Evolutionary conservation across 768 basidiomycete species (phyloP), one percentile per base, ranked within the genome.

Genomic region (Pluteus cervinus): DNA sequence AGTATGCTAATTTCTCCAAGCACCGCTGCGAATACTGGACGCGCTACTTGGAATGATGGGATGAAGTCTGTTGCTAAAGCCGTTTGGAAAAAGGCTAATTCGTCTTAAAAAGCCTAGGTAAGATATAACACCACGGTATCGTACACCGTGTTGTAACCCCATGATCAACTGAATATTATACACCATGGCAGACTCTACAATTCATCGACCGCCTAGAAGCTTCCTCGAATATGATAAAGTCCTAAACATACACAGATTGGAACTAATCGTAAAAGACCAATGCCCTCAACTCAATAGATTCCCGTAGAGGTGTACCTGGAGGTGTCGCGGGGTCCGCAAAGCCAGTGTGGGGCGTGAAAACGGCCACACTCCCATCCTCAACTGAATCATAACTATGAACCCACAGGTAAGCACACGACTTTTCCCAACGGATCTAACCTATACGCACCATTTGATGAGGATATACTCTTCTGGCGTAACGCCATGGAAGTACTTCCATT

Each of bases 201-300:
- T n/a, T n/a, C n/a, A n/a, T n/a, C n/a, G n/a, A n/a, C n/a, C n/a
- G n/a, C n/a, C n/a, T n/a, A n/a, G n/a, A n/a, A n/a, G n/a, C n/a
- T n/a, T n/a, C n/a, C n/a, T n/a, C n/a, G n/a, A n/a, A n/a, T n/a
- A n/a, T n/a, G n/a, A n/a, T n/a, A n/a, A n/a, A n/a, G n/a, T n/a
- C n/a, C n/a, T n/a, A n/a, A n/a, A n/a, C n/a, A n/a, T n/a, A n/a
- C n/a, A n/a, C n/a, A n/a, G n/a, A n/a, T n/a, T n/a, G n/a, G n/a
- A n/a, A n/a, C n/a, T n/a, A 66, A 40, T 73, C 67, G 39, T 75
- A 73, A 52, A 75, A 76, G 1, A 76, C 71, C 7, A 76, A 56
- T 1, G 74, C 66, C 29, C 74, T 54, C 17, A 76, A 45, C 51
- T 76, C 74, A 14, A 76, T 73, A 1, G 73, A 75, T 48, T 75